These are phyloP conservation scores for Hyaloraphidium curvatum DNA, from an alignment of 192 early-diverging fungal genomes.

Conservation along the genomic window DNA sequence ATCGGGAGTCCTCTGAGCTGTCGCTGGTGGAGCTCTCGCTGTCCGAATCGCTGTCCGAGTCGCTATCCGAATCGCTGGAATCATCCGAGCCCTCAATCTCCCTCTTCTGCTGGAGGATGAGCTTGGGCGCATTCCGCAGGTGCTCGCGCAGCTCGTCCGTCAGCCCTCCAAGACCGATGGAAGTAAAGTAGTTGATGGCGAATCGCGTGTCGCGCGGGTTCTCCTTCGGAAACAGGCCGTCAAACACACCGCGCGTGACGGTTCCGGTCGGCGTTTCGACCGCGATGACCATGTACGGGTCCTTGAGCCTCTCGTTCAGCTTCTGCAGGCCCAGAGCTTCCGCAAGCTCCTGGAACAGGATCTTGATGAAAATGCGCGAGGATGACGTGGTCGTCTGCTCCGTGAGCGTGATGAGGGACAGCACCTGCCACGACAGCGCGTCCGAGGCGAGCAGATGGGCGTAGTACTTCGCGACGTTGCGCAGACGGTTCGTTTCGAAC, in stretches of 20 bases:
- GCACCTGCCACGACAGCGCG: constrained; percentile 63
- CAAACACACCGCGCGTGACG: constrained; percentile 41
- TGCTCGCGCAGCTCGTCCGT: constrained; percentile 85
- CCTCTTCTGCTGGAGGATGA: constrained; percentile 6
- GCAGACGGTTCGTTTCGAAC: constrained; percentile 77
- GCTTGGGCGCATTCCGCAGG: constrained; percentile 35
- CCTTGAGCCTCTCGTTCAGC: constrained; percentile 46
- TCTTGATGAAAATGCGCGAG: constrained; percentile 94
- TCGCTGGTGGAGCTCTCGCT: constrained; percentile 1
- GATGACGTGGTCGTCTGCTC: constrained; percentile 91
- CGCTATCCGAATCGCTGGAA: constrained; percentile 4
- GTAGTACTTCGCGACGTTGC: constrained; percentile 85
- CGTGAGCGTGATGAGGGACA: constrained; percentile 59
- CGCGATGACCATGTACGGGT: constrained; percentile 32
- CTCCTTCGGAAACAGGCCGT: constrained; percentile 78
- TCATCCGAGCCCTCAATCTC: constrained; percentile 1
- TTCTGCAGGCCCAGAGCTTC: constrained; percentile 64
- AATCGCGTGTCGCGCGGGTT: constrained; percentile 75
- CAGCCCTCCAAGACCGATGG: constrained; percentile 75
- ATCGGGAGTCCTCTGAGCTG: neutral
- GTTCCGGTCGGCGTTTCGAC: constrained; percentile 19
- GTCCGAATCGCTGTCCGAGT: constrained; percentile 8
- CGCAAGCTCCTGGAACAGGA: constrained; percentile 73
- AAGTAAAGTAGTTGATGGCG: constrained; percentile 96
- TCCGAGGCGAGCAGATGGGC: constrained; percentile 71